Percentiles rank a stretch among this genome's conserved stretches.
These are phyloP conservation scores for Ogataea allantospora DNA, from an alignment of 805 yeast genomes.

Conservation along the genomic window DNA sequence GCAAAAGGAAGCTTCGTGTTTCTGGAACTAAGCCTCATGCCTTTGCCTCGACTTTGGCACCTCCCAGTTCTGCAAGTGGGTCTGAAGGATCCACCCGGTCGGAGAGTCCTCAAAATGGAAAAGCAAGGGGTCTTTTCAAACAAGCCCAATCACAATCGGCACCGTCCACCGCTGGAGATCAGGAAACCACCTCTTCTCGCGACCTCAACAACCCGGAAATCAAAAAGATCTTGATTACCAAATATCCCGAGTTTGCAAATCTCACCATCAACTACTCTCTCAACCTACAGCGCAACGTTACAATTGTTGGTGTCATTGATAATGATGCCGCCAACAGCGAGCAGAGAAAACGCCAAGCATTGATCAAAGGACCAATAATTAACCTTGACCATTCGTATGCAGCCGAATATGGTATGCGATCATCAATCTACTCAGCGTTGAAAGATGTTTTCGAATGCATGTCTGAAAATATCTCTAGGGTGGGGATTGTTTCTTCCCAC, in stretches of 20 bases:
- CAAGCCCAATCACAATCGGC: constrained; percentile 6
- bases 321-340: constrained; percentile 54
- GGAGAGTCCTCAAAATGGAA: constrained; percentile 9
- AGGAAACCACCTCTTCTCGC: not conserved
- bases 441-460: constrained; percentile 86
- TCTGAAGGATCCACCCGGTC: constrained; percentile 1
- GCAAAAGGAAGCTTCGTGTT: constrained; percentile 41
- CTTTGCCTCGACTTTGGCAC: constrained; percentile 28
- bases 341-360: constrained; percentile 72
- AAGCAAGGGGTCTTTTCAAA: constrained; percentile 22
- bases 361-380: constrained; percentile 77
- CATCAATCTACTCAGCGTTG: constrained; percentile 59
- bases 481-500: constrained; percentile 84
- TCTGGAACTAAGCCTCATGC: constrained; percentile 42
- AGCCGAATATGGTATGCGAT: constrained; percentile 47
- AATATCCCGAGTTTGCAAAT: constrained; percentile 35
- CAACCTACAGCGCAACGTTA: constrained; percentile 43
- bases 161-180: constrained; percentile 6
- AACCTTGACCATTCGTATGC: constrained; percentile 71
- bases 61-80: constrained; percentile 11
- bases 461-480: constrained; percentile 62
- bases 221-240: constrained; percentile 19
- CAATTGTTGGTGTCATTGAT: constrained; percentile 45
- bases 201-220: constrained; percentile 21
- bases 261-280: constrained; percentile 37